These are phyloP conservation scores for Pneumocystis wakefieldiae DNA, from an alignment of 1,139 yeast species.

Conservation along the genomic window DNA sequence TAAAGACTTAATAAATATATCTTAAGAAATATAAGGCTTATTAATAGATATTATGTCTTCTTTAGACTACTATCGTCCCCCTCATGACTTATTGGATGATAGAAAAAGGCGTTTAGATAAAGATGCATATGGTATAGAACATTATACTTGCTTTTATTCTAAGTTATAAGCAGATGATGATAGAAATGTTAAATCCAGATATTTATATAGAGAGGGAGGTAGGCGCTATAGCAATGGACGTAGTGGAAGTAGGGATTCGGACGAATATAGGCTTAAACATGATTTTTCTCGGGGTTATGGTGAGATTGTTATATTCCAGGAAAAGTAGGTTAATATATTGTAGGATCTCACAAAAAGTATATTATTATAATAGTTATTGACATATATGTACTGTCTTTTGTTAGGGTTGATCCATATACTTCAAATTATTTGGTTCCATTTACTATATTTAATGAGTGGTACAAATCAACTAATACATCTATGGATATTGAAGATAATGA, in stretches of 20 bases:
- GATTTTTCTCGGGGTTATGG: not conserved
- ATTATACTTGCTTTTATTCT: too few relatives aligned
- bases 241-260: not conserved
- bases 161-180: not conserved
- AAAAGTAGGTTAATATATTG: not conserved
- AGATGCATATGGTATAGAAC: not conserved
- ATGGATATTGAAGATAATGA: not conserved
- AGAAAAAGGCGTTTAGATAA: not conserved
- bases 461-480: conserved; percentile 8
- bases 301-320: not conserved
- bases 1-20: not conserved
- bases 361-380: not conserved
- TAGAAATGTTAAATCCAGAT: not conserved
- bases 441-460: conserved; percentile 10
- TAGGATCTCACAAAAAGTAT: not conserved
- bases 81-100: not conserved
- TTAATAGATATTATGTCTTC: not conserved
- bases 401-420: conserved; percentile 9
- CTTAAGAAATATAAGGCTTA: not conserved
- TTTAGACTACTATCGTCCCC: not conserved
- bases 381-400: not conserved
- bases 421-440: conserved; percentile 7
- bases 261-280: not conserved
- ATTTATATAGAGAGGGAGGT: not conserved
- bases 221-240: not conserved